phyloP scores from a whole-genome alignment of 2,329 filamentous ascomycete species.

The Penicillium aurantiogriseum region DNA sequence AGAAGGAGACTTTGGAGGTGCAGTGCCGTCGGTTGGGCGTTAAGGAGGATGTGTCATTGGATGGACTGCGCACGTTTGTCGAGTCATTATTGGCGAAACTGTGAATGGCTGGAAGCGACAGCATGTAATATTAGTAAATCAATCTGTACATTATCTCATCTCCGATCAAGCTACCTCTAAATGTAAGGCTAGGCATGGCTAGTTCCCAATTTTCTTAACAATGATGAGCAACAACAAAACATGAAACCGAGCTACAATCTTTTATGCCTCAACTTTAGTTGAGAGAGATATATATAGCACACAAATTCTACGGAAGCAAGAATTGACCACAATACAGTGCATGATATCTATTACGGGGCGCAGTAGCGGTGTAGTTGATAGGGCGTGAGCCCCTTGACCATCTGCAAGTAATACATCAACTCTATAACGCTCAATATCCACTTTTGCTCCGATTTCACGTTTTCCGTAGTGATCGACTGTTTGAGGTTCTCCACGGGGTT shows the following conservation, averaged over 20 bases:
- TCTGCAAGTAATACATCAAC: background rate
- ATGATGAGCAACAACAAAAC: too few relatives aligned
- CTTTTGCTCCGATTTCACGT: background rate
- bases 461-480: background rate
- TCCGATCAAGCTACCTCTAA: background rate
- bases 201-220: too few relatives aligned
- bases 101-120: constrained; percentile 34
- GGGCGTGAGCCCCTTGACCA: background rate
- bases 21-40: constrained; percentile 70
- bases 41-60: constrained; percentile 58
- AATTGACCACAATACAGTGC: background rate
- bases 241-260: background rate
- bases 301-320: background rate
- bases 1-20: constrained; percentile 64
- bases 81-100: constrained; percentile 51
- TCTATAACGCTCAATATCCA: background rate
- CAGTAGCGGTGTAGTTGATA: background rate
- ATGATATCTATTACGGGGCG: too few relatives aligned
- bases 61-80: constrained; percentile 51
- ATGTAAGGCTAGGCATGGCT: too few relatives aligned
- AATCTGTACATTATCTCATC: constrained; percentile 10
- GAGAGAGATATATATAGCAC: too few relatives aligned
- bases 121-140: constrained; percentile 4
- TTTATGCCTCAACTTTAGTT: too few relatives aligned
- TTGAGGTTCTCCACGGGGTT: background rate